Conservation (phyloP, 1,284 basidiomycete species). For the Puccinia triticina region DNA sequence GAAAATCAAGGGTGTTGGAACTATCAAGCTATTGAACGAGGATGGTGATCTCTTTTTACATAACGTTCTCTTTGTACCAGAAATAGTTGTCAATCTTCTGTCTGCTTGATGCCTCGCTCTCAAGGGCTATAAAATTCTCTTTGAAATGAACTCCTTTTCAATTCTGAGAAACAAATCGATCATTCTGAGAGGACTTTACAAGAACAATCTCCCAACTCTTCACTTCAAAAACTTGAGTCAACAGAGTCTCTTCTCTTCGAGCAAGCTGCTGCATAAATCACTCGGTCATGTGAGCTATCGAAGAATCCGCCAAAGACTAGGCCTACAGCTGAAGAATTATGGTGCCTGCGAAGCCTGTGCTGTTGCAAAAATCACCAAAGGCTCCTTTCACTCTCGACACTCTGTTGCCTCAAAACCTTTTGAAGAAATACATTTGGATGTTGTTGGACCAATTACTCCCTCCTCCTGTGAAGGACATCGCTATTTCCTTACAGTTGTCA, state of each 20-base stretch:
- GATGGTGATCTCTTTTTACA: not conserved
- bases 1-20: not conserved
- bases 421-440: not conserved
- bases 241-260: not conserved
- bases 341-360: not conserved
- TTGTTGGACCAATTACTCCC: conserved; percentile 16
- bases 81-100: not conserved
- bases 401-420: not conserved
- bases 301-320: not conserved
- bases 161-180: not conserved
- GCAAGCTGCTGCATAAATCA: not conserved
- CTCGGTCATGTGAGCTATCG: not conserved
- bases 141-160: not conserved
- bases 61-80: not conserved
- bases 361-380: not conserved
- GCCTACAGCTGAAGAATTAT: not conserved
- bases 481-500: too few relatives aligned
- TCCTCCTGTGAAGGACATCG: not conserved
- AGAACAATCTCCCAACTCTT: not conserved
- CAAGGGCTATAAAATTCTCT: not conserved
- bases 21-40: not conserved
- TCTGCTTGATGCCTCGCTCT: not conserved
- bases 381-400: not conserved
- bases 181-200: not conserved
- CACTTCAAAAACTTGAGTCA: not conserved